Percentiles rank a stretch among this genome's conserved stretches.
These are phyloP conservation scores for Erigeron philadelphicus DNA, from an alignment of 140 eudicot species.

Conservation along the genomic window DNA sequence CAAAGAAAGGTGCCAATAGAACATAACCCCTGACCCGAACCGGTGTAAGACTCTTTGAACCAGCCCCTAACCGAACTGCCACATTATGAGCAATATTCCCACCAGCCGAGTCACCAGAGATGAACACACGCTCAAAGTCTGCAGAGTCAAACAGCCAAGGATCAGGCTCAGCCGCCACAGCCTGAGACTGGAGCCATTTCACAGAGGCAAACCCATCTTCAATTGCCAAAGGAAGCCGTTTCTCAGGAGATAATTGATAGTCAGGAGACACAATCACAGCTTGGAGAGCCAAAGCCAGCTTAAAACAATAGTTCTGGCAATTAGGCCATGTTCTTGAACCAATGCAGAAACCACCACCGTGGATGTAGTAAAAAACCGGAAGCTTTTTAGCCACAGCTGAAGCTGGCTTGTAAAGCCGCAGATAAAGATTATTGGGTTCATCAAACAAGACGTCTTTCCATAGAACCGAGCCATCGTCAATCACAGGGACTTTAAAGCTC, in stretches of 20 bases:
- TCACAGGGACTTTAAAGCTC: constrained; percentile 51
- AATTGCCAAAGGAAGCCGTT: constrained; percentile 49
- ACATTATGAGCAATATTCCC: constrained; percentile 76
- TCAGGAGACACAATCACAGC: constrained; percentile 71
- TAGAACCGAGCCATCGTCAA: constrained; percentile 67
- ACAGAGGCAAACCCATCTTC: constrained; percentile 61
- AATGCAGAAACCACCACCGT: constrained; percentile 88
- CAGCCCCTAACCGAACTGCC: constrained; percentile 57
- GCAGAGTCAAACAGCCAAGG: constrained; percentile 57
- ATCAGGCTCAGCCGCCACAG: constrained; percentile 47
- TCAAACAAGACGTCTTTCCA: constrained; percentile 69
- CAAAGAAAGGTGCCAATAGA: constrained; percentile 73
- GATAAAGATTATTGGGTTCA: constrained; percentile 43
- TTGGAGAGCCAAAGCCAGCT: constrained; percentile 55
- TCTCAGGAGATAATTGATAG: constrained; percentile 56
- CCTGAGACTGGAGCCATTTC: constrained; percentile 71
- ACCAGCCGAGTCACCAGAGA: constrained; percentile 84
- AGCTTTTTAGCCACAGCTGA: constrained; percentile 31
- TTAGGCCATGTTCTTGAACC: constrained; percentile 89
- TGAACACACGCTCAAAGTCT: constrained; percentile 54
- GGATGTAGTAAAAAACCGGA: constrained; percentile 74
- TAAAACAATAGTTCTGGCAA: constrained; percentile 70
- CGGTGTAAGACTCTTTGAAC: constrained; percentile 48
- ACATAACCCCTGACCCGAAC: constrained; percentile 67
- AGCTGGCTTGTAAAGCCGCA: constrained; percentile 76